Evolutionary conservation across 768 basidiomycete species (phyloP), one percentile per base, ranked within the genome.

Genomic region (Lactarius tabidus): DNA sequence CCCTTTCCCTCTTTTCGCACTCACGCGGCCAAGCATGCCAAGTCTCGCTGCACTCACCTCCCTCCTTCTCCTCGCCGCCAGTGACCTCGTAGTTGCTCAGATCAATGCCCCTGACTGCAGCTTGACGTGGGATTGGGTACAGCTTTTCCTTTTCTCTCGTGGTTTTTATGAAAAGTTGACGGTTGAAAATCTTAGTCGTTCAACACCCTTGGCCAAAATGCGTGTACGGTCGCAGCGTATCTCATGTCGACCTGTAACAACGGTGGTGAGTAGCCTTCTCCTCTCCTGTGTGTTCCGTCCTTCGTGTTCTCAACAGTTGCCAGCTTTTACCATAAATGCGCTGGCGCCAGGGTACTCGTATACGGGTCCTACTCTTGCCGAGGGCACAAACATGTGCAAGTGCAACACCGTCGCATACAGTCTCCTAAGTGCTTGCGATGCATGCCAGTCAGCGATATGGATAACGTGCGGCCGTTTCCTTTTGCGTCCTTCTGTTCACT

Each of bases 341-440:
- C 60, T 66, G 6, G 1, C 1, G n/a, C 60, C 60, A 8, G 60
- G 60, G 23, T 43, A 36, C 41, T 23, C 39, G 14, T 66, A 66
- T 35, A 14, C 15, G 0, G 60, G 60, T 6, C 65, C 65, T 1
- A 53, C 26, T 2, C 39, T 8, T 31, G 0, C 6, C 26, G 60
- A 58, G 6, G n/a, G 29, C n/a, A 1, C 12, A 23, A 45, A 66
- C 35, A 2, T 58, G 57, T 66, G 65, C 65, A 58, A 62, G 56
- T 66, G 65, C 28, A 66, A 38, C 57, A 62, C 60, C 0, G 17
- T 66, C 18, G 9, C 33, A 10, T 66, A 66, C 39, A 57, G 43
- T 3, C 65, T 66, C 28, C 9, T 66, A n/a, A 66, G 65, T 15
- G 65, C 65, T n/a, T 66, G 65, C 20, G 65, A 58, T 5, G 65